Evolutionary conservation across 2,329 filamentous ascomycete species (phyloP), one percentile per base, ranked within the genome.

Genomic region (Ceratocystiopsis minuta): DNA sequence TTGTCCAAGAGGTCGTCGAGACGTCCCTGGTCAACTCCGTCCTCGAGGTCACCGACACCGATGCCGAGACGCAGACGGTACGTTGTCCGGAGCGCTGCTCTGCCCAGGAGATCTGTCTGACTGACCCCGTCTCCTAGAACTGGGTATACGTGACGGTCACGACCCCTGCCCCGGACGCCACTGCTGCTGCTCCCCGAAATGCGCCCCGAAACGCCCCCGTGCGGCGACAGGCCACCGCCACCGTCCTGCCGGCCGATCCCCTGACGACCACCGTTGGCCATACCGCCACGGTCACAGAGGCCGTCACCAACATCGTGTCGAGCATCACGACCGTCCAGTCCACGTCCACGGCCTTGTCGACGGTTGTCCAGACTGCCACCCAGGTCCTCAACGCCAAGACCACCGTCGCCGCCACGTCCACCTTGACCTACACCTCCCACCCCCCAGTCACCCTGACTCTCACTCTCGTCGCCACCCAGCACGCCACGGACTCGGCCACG

Each of bases 41-140:
- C 15, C 36, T 45, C 32, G 37, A 40, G 6, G 39, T 50, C 28
- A 50, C 49, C 7, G 34, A 46, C 18, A 51, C 48, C 18, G 42
- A 44, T 32, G 41, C 16, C n/a, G 42, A 43, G 14, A 53, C 50
- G 1, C 43, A 52, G 34, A 53, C 51, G 6, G 50, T 48, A 39
- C 24, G 24, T 28, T 28, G 5, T n/a, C n/a, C 9, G 7, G 20
- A 4, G 4, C 4, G 20, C 20, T 28, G 16, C 43, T 17, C n/a
- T n/a, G n/a, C n/a, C n/a, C n/a, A n/a, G n/a, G n/a, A n/a, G n/a
- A n/a, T n/a, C 7, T 18, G 36, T 15, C 24, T n/a, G 13, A 15
- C 16, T 12, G 14, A 20, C 18, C 13, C 7, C 15, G 10, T 16
- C 34, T 4, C 7, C 13, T 10, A 46, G 45, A 39, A 49, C 39